Evolutionary conservation across 495 filamentous ascomycete species (phyloP), one percentile per base, ranked within the genome.

Genomic region (Evernia prunastri): DNA sequence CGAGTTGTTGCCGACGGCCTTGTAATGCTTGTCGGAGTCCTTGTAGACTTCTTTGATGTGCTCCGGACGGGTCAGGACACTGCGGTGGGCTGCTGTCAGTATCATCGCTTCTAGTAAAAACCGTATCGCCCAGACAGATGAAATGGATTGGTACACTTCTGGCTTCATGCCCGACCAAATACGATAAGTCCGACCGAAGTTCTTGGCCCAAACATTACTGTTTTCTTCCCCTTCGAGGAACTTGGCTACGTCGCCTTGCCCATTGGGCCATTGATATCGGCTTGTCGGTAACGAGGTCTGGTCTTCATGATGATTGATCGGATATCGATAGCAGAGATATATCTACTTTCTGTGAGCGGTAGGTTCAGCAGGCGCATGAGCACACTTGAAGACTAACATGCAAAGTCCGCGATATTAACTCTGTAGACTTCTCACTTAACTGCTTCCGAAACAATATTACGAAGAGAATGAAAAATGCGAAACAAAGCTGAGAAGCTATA

Each of bases 21-120:
- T 77, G 62, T 25, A 23, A 57, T 77, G 75, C 61, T 63, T 66
- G 60, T 74, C 63, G 0, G 75, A 77, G 60, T 76, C 73, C 42
- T 67, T 69, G 64, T 73, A 75, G 25, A 73, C 66, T 7, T 45
- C 23, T 58, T 73, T 51, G 7, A 77, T 56, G 40, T 75, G 60
- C 20, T 67, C 64, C 13, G 72, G 69, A 17, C 60, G 39, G 9
- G 66, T 71, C 13, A 74, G 58, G 23, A 74, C 71, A 37, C 71
- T 66, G 43, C 20, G 51, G 36, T 53, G 13, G 47, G n/a, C 18
- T 70, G 61, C 25, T 11, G 39, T 35, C n/a, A 43, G n/a, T n/a
- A n/a, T n/a, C n/a, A n/a, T n/a, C n/a, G n/a, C n/a, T n/a, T n/a
- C n/a, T n/a, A n/a, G n/a, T n/a, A n/a, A n/a, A n/a, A n/a, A n/a